phyloP scores from a whole-genome alignment of 768 basidiomycete genomes.

The Lentinula edodes region DNA sequence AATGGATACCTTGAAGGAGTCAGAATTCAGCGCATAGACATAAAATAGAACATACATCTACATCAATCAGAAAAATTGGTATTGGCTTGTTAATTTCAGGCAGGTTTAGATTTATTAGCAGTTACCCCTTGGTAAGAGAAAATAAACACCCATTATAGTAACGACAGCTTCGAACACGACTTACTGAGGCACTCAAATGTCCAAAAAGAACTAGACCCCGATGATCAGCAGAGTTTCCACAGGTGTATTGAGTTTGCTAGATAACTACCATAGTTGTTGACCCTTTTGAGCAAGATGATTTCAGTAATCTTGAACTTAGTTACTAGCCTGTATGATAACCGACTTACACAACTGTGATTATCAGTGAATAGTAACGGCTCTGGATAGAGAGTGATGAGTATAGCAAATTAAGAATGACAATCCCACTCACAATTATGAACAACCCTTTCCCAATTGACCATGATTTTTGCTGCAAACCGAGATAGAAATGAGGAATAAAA shows the following conservation, averaged over 20 bases:
- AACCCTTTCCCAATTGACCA: conserved; percentile 52
- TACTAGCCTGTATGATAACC: background rate
- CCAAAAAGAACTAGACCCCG: background rate
- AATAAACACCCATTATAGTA: background rate
- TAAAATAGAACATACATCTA: background rate
- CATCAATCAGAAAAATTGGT: too few relatives aligned
- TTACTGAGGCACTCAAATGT: conserved; percentile 20
- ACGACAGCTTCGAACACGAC: conserved; percentile 15
- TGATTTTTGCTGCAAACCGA: conserved; percentile 32
- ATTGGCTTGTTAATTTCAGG: background rate
- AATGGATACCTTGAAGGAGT: conserved; percentile 29
- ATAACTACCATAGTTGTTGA: conserved; percentile 48
- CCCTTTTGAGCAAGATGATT: conserved; percentile 21
- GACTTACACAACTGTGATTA: conserved; percentile 42
- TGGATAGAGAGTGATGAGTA: conserved; percentile 11
- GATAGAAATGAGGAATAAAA: too few relatives aligned
- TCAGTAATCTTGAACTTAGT: background rate
- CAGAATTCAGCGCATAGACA: background rate
- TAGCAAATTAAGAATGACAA: background rate
- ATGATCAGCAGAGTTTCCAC: background rate
- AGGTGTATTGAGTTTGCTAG: background rate
- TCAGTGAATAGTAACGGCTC: conserved; percentile 57
- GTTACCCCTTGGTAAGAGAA: background rate
- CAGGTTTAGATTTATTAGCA: background rate
- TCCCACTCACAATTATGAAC: conserved; percentile 42